Evolutionary conservation across 2,329 filamentous ascomycete species (phyloP).

Genomic region (Xylaria sp.): DNA sequence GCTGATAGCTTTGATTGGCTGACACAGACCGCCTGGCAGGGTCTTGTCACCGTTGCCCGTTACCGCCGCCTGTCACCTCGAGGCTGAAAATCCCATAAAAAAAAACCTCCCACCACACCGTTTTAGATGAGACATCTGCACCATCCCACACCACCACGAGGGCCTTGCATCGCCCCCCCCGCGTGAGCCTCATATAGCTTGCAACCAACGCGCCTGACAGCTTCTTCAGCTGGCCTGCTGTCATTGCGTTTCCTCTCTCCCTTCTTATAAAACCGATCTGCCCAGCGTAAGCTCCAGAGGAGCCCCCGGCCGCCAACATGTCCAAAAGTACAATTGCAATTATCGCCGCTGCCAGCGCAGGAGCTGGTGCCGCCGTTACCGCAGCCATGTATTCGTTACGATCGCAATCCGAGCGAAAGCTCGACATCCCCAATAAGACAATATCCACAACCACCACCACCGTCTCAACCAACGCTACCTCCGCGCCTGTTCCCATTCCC

Average conservation of each 20-base stretch:
- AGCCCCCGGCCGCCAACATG: conserved; percentile 62
- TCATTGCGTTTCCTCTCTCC: conserved; percentile 20
- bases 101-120: conserved; percentile 18
- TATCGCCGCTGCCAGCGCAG: conserved; percentile 80
- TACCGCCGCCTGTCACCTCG: conserved; percentile 26
- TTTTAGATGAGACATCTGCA: conserved; percentile 37
- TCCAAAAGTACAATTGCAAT: conserved; percentile 81
- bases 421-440: conserved; percentile 55
- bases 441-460: conserved; percentile 52
- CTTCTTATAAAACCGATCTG: conserved; percentile 41
- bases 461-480: conserved; percentile 50
- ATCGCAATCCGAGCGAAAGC: conserved; percentile 51
- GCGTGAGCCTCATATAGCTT: conserved; percentile 47
- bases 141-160: conserved; percentile 48
- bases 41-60: conserved; percentile 13
- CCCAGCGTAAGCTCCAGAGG: conserved; percentile 35
- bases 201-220: conserved; percentile 43
- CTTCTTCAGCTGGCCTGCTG: conserved; percentile 32
- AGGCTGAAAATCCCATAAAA: conserved; percentile 41
- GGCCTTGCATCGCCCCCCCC: conserved; percentile 42
- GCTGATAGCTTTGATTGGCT: background rate
- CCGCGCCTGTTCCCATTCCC: conserved; percentile 59
- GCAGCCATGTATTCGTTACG: conserved; percentile 73
- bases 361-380: conserved; percentile 79
- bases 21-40: background rate